These are phyloP conservation scores for Citrus australasica DNA, from an alignment of 345 rosid species.

Conservation along the genomic window DNA sequence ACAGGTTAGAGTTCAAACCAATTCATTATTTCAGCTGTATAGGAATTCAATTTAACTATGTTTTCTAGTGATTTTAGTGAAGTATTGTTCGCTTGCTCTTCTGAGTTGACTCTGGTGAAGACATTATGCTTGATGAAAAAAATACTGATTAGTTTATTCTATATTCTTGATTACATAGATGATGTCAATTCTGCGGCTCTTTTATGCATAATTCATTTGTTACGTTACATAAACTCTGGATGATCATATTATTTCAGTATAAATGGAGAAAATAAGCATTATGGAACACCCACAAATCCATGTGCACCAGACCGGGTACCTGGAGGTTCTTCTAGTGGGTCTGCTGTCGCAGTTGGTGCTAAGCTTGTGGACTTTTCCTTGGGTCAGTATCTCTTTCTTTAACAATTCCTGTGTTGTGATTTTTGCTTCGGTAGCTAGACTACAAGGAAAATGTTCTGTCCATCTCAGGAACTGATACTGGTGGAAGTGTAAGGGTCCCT, in stretches of 20 bases:
- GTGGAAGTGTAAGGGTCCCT: conserved; percentile 89
- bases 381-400: conserved; percentile 39
- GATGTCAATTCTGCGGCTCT: neutral
- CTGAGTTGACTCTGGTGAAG: neutral
- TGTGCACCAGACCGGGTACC: conserved; percentile 68
- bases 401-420: neutral
- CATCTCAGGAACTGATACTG: conserved; percentile 80
- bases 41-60: neutral
- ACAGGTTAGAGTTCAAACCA: conserved; percentile 40
- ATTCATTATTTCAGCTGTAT: neutral
- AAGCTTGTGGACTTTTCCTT: conserved; percentile 79
- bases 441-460: conserved; percentile 1
- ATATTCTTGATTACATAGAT: neutral
- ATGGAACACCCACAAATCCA: conserved; percentile 86
- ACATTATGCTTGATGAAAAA: neutral
- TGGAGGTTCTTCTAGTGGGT: conserved; percentile 97
- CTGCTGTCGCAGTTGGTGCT: conserved; percentile 93
- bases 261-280: conserved; percentile 78
- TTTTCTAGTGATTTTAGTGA: neutral
- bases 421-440: neutral
- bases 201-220: neutral
- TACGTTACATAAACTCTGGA: neutral
- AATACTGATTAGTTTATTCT: neutral
- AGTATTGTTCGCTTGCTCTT: neutral
- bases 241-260: conserved; percentile 41